Percentiles rank a stretch among this genome's conserved stretches.
These are phyloP conservation scores for Trifolium dubium DNA, from an alignment of 306 rosid genomes.

Conservation along the genomic window DNA sequence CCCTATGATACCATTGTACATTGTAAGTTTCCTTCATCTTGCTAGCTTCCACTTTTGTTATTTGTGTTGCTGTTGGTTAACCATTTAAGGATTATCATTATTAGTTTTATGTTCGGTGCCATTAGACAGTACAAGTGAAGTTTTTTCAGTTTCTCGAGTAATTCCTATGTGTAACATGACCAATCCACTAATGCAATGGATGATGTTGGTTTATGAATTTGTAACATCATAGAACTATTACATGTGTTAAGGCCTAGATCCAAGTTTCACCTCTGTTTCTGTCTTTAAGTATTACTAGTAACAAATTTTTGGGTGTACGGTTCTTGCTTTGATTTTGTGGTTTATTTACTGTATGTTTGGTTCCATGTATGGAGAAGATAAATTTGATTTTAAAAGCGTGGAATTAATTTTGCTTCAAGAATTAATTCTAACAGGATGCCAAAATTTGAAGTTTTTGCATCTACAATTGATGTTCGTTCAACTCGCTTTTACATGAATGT, in stretches of 20 bases:
- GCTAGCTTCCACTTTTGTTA: conserved; percentile 2
- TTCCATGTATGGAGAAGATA: background rate
- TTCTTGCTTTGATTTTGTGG: background rate
- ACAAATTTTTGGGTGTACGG: background rate
- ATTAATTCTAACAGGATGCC: background rate
- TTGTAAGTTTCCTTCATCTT: conserved; percentile 56
- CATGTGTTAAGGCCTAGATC: background rate
- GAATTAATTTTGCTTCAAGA: background rate
- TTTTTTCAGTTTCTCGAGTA: conserved; percentile 5
- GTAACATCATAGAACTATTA: conserved; percentile 4
- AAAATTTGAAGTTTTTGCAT: background rate
- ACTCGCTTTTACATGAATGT: background rate
- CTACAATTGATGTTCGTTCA: background rate
- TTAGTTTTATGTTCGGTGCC: background rate
- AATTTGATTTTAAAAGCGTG: background rate
- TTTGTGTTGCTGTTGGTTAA: background rate
- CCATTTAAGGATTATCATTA: background rate
- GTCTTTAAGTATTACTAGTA: background rate
- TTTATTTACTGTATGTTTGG: background rate
- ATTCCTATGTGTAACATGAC: background rate
- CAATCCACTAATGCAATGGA: background rate
- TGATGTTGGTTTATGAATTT: background rate
- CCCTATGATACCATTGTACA: conserved; percentile 77
- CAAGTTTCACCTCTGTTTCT: background rate
- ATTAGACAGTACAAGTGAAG: background rate